Conservation (phyloP, 306 rosid genomes). For the Citrullus mucosospermus region DNA sequence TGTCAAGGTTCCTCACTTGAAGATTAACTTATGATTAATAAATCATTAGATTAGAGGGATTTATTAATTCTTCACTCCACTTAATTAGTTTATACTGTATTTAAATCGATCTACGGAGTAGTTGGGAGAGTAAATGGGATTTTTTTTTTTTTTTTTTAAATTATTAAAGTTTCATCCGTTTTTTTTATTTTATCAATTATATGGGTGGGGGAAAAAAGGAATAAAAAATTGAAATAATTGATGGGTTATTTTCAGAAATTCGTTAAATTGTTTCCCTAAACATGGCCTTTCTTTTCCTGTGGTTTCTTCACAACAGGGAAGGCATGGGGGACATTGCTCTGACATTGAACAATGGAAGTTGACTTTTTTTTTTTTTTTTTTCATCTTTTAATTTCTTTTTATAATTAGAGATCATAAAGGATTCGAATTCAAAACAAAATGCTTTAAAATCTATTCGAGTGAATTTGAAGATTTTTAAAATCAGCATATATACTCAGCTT, state of each 20-base stretch:
- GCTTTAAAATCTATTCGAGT: slow-evolving; percentile 1
- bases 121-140: slow-evolving; percentile 12
- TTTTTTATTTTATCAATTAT: too few relatives aligned
- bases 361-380: background rate
- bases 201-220: background rate
- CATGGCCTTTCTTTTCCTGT: background rate
- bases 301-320: background rate
- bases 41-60: background rate
- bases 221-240: background rate
- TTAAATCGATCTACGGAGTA: background rate
- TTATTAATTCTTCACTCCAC: background rate
- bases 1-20: background rate
- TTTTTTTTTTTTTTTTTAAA: background rate
- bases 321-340: background rate
- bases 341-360: slow-evolving; percentile 4
- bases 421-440: background rate
- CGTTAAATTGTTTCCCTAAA: background rate
- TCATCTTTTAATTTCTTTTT: background rate
- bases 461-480: slow-evolving; percentile 11
- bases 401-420: background rate
- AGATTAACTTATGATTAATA: background rate
- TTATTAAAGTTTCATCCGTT: background rate
- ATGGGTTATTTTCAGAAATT: background rate
- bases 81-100: background rate
- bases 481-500: slow-evolving; percentile 5